Percentiles rank a stretch among this genome's conserved stretches.
phyloP scores from a whole-genome alignment of 2,329 filamentous ascomycete species.

The Magnaporthiopsis poae region DNA sequence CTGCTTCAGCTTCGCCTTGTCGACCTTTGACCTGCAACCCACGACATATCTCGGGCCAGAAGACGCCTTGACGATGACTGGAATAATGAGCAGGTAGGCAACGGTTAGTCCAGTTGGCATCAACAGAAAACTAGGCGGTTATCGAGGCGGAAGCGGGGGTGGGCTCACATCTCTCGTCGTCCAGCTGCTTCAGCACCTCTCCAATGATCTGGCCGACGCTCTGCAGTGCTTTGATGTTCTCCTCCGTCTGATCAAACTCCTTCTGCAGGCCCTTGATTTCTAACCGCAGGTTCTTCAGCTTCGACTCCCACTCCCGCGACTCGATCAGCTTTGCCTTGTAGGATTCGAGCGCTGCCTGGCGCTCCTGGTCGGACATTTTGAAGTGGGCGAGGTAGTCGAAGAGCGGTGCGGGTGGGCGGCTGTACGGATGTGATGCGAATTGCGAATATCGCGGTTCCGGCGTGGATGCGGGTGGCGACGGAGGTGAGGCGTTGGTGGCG shows the following conservation, averaged over 20 bases:
- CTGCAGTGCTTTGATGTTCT: slow-evolving; percentile 98
- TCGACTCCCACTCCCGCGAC: slow-evolving; percentile 96
- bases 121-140: background rate
- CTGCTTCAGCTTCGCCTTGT: slow-evolving; percentile 94
- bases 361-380: slow-evolving; percentile 42
- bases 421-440: background rate
- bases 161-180: slow-evolving; percentile 88
- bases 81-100: background rate
- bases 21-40: slow-evolving; percentile 94
- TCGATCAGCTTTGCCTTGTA: slow-evolving; percentile 80
- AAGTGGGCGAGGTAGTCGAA: background rate
- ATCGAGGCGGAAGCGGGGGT: background rate
- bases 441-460: background rate
- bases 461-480: background rate
- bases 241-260: slow-evolving; percentile 93
- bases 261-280: slow-evolving; percentile 93
- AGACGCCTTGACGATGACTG: slow-evolving; percentile 97
- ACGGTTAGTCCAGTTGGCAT: background rate
- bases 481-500: background rate
- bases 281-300: slow-evolving; percentile 84
- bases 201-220: slow-evolving; percentile 99
- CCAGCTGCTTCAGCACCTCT: slow-evolving; percentile 95
- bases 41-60: slow-evolving; percentile 96
- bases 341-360: slow-evolving; percentile 61
- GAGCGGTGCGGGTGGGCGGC: background rate